These are phyloP conservation scores for Lippia alba DNA, from an alignment of 305 asterid species.

Conservation along the genomic window DNA sequence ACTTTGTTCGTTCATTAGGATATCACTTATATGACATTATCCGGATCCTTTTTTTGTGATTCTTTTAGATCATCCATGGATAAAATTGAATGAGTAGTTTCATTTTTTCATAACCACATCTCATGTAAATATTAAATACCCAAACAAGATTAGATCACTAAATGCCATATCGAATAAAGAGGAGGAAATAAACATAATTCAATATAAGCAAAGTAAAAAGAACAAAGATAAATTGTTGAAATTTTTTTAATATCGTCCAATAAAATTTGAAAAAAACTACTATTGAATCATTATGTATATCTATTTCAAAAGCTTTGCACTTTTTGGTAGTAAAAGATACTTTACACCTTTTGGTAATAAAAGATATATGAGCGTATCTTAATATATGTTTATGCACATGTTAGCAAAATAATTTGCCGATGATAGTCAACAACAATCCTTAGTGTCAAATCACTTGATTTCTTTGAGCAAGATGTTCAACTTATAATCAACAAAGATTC, in stretches of 20 bases:
- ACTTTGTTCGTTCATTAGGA: conserved; percentile 91
- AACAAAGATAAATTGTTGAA: not conserved
- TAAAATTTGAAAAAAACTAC: conserved; percentile 41
- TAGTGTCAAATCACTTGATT: not conserved
- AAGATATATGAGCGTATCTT: conserved; percentile 84
- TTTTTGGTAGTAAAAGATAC: conserved; percentile 83
- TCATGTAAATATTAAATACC: conserved; percentile 53
- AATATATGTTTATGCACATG: conserved; percentile 81
- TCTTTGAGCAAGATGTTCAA: not conserved
- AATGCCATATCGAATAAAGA: conserved; percentile 11
- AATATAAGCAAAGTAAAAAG: not conserved
- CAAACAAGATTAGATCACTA: conserved; percentile 27
- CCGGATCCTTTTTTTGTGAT: conserved; percentile 82
- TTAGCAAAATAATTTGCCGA: conserved; percentile 23
- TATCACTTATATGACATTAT: conserved; percentile 88
- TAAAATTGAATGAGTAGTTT: conserved; percentile 68
- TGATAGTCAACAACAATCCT: conserved; percentile 1
- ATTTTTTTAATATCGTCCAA: conserved; percentile 14
- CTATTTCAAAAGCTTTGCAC: conserved; percentile 70
- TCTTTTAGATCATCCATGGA: conserved; percentile 65
- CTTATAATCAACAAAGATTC: too few relatives aligned
- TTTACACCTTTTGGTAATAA: conserved; percentile 73
- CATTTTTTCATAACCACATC: conserved; percentile 88
- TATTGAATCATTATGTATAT: conserved; percentile 91
- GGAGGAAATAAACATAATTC: too few relatives aligned